phyloP scores from a whole-genome alignment of 2,329 filamentous ascomycete genomes.

The Trichoderma sp. region DNA sequence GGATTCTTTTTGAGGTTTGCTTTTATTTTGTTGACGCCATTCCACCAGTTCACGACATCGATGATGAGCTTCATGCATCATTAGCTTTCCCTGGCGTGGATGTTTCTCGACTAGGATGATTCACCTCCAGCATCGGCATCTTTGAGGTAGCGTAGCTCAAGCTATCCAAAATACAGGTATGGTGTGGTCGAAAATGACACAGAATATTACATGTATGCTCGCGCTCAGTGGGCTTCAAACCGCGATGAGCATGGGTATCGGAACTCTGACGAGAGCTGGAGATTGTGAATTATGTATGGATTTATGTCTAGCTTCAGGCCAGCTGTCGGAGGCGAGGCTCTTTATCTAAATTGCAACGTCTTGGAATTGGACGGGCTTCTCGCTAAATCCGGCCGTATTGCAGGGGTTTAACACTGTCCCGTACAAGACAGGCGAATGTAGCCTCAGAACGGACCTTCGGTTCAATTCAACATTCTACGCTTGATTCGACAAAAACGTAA shows the following conservation, averaged over 20 bases:
- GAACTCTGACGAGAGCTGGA: not conserved
- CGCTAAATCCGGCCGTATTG: not conserved
- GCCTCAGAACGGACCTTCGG: not conserved
- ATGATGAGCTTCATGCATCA: not conserved
- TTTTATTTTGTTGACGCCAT: not conserved
- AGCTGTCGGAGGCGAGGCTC: not conserved
- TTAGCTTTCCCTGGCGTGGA: not conserved
- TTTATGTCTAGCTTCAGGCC: not conserved
- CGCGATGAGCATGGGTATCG: not conserved
- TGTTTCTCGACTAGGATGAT: not conserved
- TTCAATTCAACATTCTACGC: not conserved
- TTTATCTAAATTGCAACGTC: not conserved
- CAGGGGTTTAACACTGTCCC: not conserved
- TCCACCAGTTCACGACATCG: not conserved
- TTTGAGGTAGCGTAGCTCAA: not conserved
- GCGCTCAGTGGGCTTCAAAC: not conserved
- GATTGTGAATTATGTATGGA: not conserved
- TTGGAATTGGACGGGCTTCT: not conserved
- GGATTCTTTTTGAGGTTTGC: not conserved
- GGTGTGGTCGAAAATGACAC: not conserved
- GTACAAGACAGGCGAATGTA: not conserved
- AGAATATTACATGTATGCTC: not conserved
- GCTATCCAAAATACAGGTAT: not conserved
- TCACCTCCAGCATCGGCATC: not conserved
- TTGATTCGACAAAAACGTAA: not conserved